A percentile compares a stretch with the other conserved stretches of the same genome.
Evolutionary conservation across 768 basidiomycete species (phyloP).

Genomic region (Leccinum pellstonianum): DNA sequence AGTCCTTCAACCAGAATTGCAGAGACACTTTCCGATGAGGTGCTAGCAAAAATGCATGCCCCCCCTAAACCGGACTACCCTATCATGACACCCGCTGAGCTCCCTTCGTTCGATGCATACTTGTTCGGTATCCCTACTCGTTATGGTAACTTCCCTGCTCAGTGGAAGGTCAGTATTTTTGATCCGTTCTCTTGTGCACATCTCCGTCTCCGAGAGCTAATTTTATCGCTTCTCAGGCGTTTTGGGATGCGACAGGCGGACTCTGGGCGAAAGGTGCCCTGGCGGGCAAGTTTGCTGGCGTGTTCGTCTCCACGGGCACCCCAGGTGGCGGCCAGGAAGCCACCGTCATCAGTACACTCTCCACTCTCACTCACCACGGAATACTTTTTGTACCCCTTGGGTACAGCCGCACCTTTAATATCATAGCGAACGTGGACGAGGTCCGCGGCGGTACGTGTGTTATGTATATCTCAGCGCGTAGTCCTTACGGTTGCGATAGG

Average conservation of each 20-base stretch:
- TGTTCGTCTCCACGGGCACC: constrained; percentile 72
- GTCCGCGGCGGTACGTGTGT: constrained; percentile 55
- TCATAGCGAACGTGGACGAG: constrained; percentile 44
- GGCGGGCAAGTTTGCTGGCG: constrained; percentile 70
- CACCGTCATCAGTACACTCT: constrained; percentile 51
- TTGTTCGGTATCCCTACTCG: constrained; percentile 78
- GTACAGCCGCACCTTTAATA: constrained; percentile 48
- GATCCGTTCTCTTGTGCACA: neutral
- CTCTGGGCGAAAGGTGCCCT: constrained; percentile 62
- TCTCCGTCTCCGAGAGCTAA: constrained; percentile 3
- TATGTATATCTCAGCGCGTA: neutral
- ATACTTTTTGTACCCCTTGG: constrained; percentile 73
- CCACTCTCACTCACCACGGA: constrained; percentile 70
- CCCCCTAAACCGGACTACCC: constrained; percentile 73
- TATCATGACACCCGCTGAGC: constrained; percentile 51
- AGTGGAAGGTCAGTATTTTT: constrained; percentile 60
- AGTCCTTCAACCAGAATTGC: constrained; percentile 48
- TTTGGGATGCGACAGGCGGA: constrained; percentile 75
- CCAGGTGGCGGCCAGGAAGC: constrained; percentile 80
- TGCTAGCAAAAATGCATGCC: constrained; percentile 69
- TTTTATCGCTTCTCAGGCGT: constrained; percentile 39
- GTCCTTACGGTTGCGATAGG: constrained; percentile 37
- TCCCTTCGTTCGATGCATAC: constrained; percentile 67
- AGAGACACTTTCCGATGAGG: constrained; percentile 73
- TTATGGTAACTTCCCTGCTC: constrained; percentile 77